Percentiles rank a stretch among this genome's conserved stretches.
phyloP scores from a whole-genome alignment of 176 grass and related monocot genomes.

The Aegilops speltoides region DNA sequence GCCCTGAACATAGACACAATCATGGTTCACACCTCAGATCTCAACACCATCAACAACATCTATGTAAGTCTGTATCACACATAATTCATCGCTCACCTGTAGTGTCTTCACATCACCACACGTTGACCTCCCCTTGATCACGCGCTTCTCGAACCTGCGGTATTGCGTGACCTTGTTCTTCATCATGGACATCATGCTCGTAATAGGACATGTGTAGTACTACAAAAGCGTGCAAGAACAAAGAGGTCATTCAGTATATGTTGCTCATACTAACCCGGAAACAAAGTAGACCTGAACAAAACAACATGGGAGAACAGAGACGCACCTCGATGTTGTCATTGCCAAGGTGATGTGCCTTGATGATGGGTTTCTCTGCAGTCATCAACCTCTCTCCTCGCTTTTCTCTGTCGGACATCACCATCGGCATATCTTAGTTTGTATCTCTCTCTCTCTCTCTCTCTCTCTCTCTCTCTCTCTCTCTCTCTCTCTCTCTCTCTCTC shows the following conservation, averaged over 20 bases:
- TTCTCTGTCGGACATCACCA: neutral
- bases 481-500: no score
- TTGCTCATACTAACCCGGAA: neutral
- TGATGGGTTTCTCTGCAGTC: neutral
- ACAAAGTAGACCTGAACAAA: neutral
- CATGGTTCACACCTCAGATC: neutral
- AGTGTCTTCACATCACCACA: neutral
- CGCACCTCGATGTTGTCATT: neutral
- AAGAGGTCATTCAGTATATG: neutral
- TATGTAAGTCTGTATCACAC: neutral
- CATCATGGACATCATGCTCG: neutral
- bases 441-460: no score
- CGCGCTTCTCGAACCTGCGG: neutral
- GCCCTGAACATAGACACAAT: neutral
- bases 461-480: no score
- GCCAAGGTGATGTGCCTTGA: neutral
- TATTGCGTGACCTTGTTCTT: neutral
- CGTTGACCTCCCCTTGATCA: neutral
- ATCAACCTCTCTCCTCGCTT: neutral
- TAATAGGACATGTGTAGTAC: neutral
- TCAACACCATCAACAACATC: neutral
- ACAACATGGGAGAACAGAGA: neutral
- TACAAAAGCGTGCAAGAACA: neutral
- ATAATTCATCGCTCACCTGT: neutral
- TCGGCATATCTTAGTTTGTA: neutral